Evolutionary conservation across 768 basidiomycete genomes (phyloP), one percentile per base, ranked within the genome.

Genomic region (Pleurotus ostreatus): DNA sequence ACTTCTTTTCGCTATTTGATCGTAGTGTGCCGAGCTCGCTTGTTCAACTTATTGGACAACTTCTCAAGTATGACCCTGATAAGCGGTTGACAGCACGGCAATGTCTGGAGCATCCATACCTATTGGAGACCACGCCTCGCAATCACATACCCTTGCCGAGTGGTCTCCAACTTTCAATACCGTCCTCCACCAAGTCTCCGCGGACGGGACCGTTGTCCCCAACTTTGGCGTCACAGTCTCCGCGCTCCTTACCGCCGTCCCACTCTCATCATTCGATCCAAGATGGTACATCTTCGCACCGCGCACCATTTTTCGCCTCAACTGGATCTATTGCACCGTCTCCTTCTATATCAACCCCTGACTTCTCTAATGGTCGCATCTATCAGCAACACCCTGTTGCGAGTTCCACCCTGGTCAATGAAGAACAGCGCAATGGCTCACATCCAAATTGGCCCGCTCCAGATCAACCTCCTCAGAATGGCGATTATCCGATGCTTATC

Each of bases 61-160:
- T 98, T 13, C 82, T 99, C 59, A 89, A 85, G 64, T 98, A 97
- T 72, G 92, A 98, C 64, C 95, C 97, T 22, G 85, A 85, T 40
- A 76, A 80, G 48, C 88, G 97, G 25, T 77, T 98, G 48, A 97
- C 94, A 1, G 89, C 92, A 56, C 80, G 80, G 48, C 83, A 95
- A 67, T 96, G 94, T 68, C 74, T 97, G 59, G 83, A 93, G 30
- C 94, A 98, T 68, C 78, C 85, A 12, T 99, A 98, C 76, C 84
- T 98, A 56, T 79, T 80, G 57, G 92, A 97, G 71, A 92, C 89
- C 11, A 74, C 77, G 58, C 83, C 80, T 37, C 78, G 82, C 48
- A 87, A 87, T 61, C 76, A 81, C 62, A 83, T 87, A 18, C 85
- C 85, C 16, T 72, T 84, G 59, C 85, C 85, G 55, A 71, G 81